Evolutionary conservation across 139 green algal genomes (phyloP).

Genomic region (Chlorella sp.): DNA sequence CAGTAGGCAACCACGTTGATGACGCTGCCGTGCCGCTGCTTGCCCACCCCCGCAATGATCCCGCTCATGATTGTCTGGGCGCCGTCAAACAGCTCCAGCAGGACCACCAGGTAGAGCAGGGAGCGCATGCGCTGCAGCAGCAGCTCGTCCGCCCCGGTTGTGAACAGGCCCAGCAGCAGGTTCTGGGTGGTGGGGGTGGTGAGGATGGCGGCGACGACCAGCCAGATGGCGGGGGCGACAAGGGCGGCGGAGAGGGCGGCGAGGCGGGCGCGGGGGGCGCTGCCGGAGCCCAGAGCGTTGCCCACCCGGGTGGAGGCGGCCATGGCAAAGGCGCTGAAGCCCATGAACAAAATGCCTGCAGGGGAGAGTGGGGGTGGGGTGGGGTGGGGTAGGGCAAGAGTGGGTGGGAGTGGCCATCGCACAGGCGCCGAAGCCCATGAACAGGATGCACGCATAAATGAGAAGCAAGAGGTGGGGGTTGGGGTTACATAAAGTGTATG

Average conservation of each 20-base stretch:
- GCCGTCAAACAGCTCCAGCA: constrained; percentile 56
- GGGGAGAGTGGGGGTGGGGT: not conserved
- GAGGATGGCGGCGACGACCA: constrained; percentile 43
- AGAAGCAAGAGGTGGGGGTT: no score
- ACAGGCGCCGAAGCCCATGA: no score
- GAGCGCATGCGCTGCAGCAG: constrained; percentile 50
- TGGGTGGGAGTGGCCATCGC: no score
- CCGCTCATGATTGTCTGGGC: constrained; percentile 53
- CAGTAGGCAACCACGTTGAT: constrained; percentile 62
- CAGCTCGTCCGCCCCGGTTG: constrained; percentile 25
- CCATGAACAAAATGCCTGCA: constrained; percentile 49
- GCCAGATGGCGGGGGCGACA: constrained; percentile 51
- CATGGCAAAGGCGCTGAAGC: constrained; percentile 45
- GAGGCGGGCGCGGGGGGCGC: constrained; percentile 24
- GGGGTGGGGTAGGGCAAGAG: not conserved
- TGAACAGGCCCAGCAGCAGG: constrained; percentile 56
- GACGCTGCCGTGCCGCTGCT: constrained; percentile 49
- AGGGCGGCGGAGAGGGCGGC: constrained; percentile 30
- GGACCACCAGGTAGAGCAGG: constrained; percentile 58
- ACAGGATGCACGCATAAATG: no score
- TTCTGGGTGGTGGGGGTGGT: constrained; percentile 41
- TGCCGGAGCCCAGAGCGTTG: constrained; percentile 55
- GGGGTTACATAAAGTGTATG: no score
- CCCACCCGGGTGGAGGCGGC: constrained; percentile 49
- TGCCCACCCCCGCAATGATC: constrained; percentile 55